phyloP scores from a whole-genome alignment of 768 basidiomycete genomes.

The Rhizopogon sp. region DNA sequence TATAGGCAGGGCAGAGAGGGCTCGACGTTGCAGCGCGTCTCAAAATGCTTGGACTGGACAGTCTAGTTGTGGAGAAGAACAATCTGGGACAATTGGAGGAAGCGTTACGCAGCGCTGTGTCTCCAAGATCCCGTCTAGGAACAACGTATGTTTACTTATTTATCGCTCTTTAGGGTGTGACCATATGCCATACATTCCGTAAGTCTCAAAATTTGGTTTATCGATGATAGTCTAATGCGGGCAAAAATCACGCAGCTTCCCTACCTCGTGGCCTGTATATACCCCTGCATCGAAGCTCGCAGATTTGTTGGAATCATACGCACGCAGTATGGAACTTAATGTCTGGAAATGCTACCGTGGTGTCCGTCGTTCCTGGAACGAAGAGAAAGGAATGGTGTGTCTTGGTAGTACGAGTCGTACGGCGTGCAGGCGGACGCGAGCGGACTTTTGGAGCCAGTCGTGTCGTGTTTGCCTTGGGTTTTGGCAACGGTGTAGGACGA shows the following conservation, averaged over 20 bases:
- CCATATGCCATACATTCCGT: constrained; percentile 55
- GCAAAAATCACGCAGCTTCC: constrained; percentile 36
- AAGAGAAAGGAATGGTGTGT: constrained; percentile 40
- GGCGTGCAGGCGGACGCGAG: constrained; percentile 28
- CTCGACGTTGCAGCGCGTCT: constrained; percentile 56
- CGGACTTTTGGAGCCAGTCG: constrained; percentile 42
- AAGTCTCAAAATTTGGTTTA: constrained; percentile 12
- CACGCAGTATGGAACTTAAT: constrained; percentile 54
- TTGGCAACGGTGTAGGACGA: constrained; percentile 39
- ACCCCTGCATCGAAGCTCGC: constrained; percentile 54
- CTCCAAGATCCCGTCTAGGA: constrained; percentile 28
- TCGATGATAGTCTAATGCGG: not conserved
- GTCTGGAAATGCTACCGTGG: constrained; percentile 49
- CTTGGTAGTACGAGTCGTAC: constrained; percentile 16
- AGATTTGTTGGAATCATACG: constrained; percentile 65
- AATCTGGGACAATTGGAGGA: constrained; percentile 27
- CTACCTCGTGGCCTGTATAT: constrained; percentile 54
- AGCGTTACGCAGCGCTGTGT: constrained; percentile 45
- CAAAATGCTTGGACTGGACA: constrained; percentile 17
- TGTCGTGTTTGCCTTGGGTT: constrained; percentile 45
- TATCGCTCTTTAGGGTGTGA: constrained; percentile 31
- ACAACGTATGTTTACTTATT: not conserved
- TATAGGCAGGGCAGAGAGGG: constrained; percentile 50
- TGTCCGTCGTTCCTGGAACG: constrained; percentile 22
- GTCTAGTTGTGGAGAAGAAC: constrained; percentile 21